Evolutionary conservation across 2,329 filamentous ascomycete genomes (phyloP), one percentile per base, ranked within the genome.

Genomic region (Penicillium sp.): DNA sequence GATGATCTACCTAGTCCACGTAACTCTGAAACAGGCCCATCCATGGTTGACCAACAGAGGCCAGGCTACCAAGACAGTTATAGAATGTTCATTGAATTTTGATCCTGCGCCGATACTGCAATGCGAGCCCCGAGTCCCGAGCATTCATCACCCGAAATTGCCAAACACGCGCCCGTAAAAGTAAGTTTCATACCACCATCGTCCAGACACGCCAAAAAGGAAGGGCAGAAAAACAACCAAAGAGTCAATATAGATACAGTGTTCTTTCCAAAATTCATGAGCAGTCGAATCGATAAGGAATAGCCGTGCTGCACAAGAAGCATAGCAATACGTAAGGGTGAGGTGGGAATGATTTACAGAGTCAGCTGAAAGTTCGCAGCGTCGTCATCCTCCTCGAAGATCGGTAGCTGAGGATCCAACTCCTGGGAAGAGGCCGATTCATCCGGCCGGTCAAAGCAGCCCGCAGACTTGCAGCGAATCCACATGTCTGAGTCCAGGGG

Each of bases 401-500:
- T 58, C 1, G 57, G 65, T 29, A 64, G 60, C 24, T 37, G 48
- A 9, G 63, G 63, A 29, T 66, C 60, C 5, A 56, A 58, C 41
- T 60, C 58, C 36, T 55, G 53, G 2, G 45, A 35, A 11, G 60
- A 56, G 25, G 54, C 47, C 45, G 48, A 54, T 13, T 61, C 56
- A 25, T 39, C 52, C 9, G 49, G 41, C 5, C 35, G n/a, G 37
- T 72, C 67, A 48, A 73, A 66, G 38, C 65, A 63, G 40, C 69
- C 69, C 9, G 65, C 63, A 35, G 62, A 54, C 51, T 67, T 69
- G 57, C 72, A 68, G 32, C 66, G 61, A 37, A 61, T 61, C 67
- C 71, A 73, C 68, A 72, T 73, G 33, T 72, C 69, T 32, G 67
- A 71, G 9, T 69, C 72, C 34, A 68, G 58, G 5, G 70, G 66